These are phyloP conservation scores for Blastobotrys aristatus DNA, from an alignment of 1,139 yeast genomes.

Conservation along the genomic window DNA sequence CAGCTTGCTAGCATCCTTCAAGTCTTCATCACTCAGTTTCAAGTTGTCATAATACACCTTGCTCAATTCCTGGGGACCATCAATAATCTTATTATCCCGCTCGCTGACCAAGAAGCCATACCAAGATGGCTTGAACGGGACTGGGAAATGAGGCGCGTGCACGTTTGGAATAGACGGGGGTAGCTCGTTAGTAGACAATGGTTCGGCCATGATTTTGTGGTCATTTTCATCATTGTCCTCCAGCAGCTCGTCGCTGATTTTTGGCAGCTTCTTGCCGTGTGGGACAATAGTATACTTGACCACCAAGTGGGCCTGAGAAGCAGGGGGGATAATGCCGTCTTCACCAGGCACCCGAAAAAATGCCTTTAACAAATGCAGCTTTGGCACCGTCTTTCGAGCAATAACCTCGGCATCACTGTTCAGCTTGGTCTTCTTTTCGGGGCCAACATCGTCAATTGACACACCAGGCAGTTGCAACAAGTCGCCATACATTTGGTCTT, in stretches of 20 bases:
- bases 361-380: constrained; percentile 62
- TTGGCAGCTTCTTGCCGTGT: constrained; percentile 43
- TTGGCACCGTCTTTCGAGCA: constrained; percentile 42
- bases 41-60: constrained; percentile 55
- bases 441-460: constrained; percentile 28
- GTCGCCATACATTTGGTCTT: constrained; percentile 51
- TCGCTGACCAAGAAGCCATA: constrained; percentile 62
- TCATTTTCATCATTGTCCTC: constrained; percentile 47
- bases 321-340: constrained; percentile 60
- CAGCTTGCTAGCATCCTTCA: constrained; percentile 44
- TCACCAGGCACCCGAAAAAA: constrained; percentile 89
- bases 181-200: constrained; percentile 55
- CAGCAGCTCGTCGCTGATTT: constrained; percentile 29
- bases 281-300: constrained; percentile 74
- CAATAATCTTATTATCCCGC: constrained; percentile 73
- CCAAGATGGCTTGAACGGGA: constrained; percentile 47
- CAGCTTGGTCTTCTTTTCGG: constrained; percentile 10
- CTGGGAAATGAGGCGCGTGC: constrained; percentile 73
- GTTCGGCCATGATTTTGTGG: constrained; percentile 65
- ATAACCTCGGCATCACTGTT: constrained; percentile 14
- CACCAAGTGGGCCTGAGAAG: constrained; percentile 66
- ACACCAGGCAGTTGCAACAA: constrained; percentile 76
- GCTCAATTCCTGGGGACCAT: constrained; percentile 54
- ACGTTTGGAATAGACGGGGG: constrained; percentile 65
- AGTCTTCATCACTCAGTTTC: constrained; percentile 45